Base-by-base conservation (phyloP, 2,329 filamentous ascomycete genomes). In the Bipolaris victoriae region DNA sequence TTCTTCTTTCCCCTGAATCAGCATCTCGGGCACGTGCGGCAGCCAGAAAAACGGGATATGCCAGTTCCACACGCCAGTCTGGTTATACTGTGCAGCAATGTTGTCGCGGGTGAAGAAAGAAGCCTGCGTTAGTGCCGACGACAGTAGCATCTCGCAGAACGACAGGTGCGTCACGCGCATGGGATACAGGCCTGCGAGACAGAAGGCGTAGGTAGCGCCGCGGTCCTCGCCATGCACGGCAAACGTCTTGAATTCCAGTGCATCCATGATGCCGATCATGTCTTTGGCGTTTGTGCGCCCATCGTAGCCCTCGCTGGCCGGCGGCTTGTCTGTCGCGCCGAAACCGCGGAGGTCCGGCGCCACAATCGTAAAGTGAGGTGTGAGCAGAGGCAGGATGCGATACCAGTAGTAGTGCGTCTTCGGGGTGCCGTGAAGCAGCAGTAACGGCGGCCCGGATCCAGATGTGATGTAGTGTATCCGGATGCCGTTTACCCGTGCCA, bases 241-340 rank as follows among this genome's bases (percentile, higher is more conserved):
- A 88, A 93, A 76, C 89, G 93, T 77, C 91, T 89, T 72, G 84
- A 95, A 61, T 89, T 91, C 57, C 1, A 64, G 60, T 22, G 60
- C 55, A 5, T 47, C 37, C 65, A 77, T 77, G 44, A 77, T 57
- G 6, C 74, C 69, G 7, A 64, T 67, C 41, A 77, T 70, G 59
- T 77, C 74, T 5, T 71, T 64, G 3, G 72, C 75, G 29, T 76
- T 74, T 36, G 71, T 72, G 16, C 68, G 69, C 20, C 68, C 74
- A 55, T 76, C 73, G 60, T 78, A 78, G 41, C 76, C 74, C 3
- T 73, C 73, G 31, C 54, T 62, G 3, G 73, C 69, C 0, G 75
- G 76, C 0, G 75, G 75, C 52, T 77, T 78, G 64, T 78, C 75
- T 1, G 74, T 76, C n/a, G 74, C 75, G 22, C 76, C 76, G 43